These are phyloP conservation scores for Lentinus brumalis DNA, from an alignment of 768 basidiomycete genomes.

Conservation along the genomic window DNA sequence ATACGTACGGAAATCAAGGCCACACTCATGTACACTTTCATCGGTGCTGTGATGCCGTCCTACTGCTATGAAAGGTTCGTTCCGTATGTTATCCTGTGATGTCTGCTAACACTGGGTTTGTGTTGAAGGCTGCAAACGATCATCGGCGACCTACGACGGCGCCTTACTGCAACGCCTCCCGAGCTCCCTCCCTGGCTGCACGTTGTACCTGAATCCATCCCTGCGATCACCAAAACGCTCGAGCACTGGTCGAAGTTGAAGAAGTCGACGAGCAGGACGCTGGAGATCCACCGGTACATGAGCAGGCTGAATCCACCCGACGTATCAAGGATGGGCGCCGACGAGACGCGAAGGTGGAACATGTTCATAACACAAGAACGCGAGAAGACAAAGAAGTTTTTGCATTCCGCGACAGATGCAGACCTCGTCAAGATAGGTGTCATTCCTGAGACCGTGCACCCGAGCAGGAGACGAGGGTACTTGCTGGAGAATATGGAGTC, in stretches of 20 bases:
- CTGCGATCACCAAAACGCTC: background rate
- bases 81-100: background rate
- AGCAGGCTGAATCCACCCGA: too few species aligned
- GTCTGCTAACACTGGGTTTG: background rate
- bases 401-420: too few species aligned
- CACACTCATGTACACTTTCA: constrained; percentile 4
- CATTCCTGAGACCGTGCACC: too few species aligned
- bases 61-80: constrained; percentile 2
- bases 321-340: too few species aligned
- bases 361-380: too few species aligned
- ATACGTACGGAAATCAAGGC: constrained; percentile 14
- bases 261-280: constrained; percentile 5
- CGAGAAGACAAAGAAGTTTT: too few species aligned
- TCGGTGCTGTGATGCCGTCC: background rate
- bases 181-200: constrained; percentile 21
- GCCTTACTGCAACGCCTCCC: constrained; percentile 7
- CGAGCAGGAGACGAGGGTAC: too few species aligned
- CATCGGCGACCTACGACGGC: background rate
- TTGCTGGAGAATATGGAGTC: too few species aligned
- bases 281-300: background rate
- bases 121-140: background rate
- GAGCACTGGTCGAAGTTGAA: background rate
- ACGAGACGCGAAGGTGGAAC: too few species aligned
- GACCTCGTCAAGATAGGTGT: too few species aligned
- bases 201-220: constrained; percentile 7